Conservation (phyloP, 2,329 filamentous ascomycete species). For the Ophiostoma triangulosporum region DNA sequence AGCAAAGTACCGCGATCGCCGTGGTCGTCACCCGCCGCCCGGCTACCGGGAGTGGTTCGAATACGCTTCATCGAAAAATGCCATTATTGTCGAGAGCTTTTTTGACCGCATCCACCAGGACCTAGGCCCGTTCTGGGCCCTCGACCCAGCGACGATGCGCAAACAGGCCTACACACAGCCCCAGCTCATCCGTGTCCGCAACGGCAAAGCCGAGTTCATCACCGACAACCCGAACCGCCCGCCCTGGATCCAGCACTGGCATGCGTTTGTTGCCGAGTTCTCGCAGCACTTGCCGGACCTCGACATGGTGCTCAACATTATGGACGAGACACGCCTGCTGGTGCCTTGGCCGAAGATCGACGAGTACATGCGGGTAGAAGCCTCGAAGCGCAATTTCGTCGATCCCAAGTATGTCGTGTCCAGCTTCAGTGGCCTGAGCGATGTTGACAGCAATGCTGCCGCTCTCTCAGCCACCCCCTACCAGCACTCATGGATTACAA, state of each 20-base stretch:
- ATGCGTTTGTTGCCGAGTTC: conserved; percentile 34
- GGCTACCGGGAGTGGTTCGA: conserved; percentile 35
- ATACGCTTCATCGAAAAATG: conserved; percentile 28
- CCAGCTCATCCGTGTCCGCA: conserved; percentile 33
- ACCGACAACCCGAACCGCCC: conserved; percentile 27
- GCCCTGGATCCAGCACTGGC: conserved; percentile 34
- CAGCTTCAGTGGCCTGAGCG: conserved; percentile 26
- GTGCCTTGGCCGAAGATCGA: conserved; percentile 44
- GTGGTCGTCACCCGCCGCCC: conserved; percentile 36
- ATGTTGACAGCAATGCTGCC: conserved; percentile 20
- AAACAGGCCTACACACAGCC: conserved; percentile 27
- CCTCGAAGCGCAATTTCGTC: conserved; percentile 25
- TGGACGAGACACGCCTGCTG: conserved; percentile 48
- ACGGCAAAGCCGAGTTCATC: conserved; percentile 25
- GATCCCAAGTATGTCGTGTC: conserved; percentile 29
- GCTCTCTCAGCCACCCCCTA: conserved; percentile 18
- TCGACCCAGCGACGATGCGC: conserved; percentile 24
- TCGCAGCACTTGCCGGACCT: conserved; percentile 44
- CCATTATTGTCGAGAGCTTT: conserved; percentile 32
- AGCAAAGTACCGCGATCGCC: conserved; percentile 29
- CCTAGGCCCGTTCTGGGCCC: conserved; percentile 38
- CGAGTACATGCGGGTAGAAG: conserved; percentile 34
- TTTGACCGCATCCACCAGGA: conserved; percentile 42
- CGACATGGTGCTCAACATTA: conserved; percentile 51
- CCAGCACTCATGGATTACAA: conserved; percentile 33